Evolutionary conservation across 805 yeast species (phyloP).

Genomic region (Scheffersomyces amazonensis): DNA sequence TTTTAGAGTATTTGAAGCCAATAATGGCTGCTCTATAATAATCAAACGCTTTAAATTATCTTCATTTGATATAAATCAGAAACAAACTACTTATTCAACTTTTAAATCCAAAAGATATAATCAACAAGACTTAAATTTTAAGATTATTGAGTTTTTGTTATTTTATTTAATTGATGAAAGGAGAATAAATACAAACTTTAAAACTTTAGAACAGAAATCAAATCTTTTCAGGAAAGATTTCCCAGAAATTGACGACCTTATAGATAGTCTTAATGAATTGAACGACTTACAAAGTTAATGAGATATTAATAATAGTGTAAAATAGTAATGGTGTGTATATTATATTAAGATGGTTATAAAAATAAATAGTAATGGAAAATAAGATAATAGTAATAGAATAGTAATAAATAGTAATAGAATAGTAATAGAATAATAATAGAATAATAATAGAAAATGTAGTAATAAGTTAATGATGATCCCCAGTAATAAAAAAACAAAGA

Average conservation of each 20-base stretch:
- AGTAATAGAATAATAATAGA: neutral
- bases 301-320: no score
- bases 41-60: slow-evolving; percentile 38
- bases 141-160: slow-evolving; percentile 65
- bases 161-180: slow-evolving; percentile 66
- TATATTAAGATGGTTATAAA: neutral
- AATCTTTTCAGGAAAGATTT: slow-evolving; percentile 33
- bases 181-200: slow-evolving; percentile 5
- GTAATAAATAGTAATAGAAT: neutral
- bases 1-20: slow-evolving; percentile 55
- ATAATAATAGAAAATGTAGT: neutral
- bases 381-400: neutral
- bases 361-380: neutral
- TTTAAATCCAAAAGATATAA: slow-evolving; percentile 8
- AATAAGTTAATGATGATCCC: neutral
- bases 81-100: neutral
- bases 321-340: neutral
- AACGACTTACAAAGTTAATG: slow-evolving; percentile 12
- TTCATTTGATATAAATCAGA: slow-evolving; percentile 3
- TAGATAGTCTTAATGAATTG: slow-evolving; percentile 33
- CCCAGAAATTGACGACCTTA: slow-evolving; percentile 37
- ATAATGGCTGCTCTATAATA: slow-evolving; percentile 52
- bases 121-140: slow-evolving; percentile 55
- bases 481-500: neutral
- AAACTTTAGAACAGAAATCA: slow-evolving; percentile 27